Conservation (phyloP, 2,329 filamentous ascomycete species). For the Aspergillus bombycis region DNA sequence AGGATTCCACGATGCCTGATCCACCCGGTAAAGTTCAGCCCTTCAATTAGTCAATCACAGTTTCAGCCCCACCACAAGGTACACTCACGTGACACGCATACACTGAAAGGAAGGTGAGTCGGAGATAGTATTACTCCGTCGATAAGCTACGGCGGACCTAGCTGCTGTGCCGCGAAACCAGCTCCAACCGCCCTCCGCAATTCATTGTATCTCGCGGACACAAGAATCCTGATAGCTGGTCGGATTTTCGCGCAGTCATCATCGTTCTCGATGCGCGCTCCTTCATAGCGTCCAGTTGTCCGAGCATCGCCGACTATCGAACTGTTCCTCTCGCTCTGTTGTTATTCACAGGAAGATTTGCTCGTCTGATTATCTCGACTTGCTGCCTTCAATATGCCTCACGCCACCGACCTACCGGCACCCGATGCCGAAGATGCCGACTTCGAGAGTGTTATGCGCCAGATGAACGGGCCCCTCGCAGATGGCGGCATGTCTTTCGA, state of each 20-base stretch:
- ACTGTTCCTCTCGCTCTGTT: neutral
- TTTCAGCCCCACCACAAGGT: neutral
- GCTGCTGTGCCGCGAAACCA: neutral
- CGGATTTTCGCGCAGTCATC: constrained; percentile 8
- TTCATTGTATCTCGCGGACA: neutral
- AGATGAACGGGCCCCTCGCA: constrained; percentile 42
- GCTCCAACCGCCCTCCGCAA: neutral
- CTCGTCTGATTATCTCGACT: neutral
- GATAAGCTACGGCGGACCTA: neutral
- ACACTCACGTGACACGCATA: neutral
- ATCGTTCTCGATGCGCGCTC: constrained; percentile 16
- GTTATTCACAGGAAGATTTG: neutral
- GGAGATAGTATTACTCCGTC: neutral
- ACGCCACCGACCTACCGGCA: constrained; percentile 36
- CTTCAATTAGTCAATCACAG: neutral
- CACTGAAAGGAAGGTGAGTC: neutral
- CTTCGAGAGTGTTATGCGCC: constrained; percentile 46
- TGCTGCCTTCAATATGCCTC: constrained; percentile 38
- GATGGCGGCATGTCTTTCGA: constrained; percentile 41
- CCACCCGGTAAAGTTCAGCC: too few species aligned
- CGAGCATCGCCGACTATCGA: constrained; percentile 1
- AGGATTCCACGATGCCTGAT: too few species aligned
- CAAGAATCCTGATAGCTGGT: neutral
- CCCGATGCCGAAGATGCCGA: constrained; percentile 40
- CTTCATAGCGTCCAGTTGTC: constrained; percentile 3